A percentile compares a stretch with the other conserved stretches of the same genome.
These are phyloP conservation scores for Secale cereale DNA, from an alignment of 176 grass and related monocot species.

Conservation along the genomic window DNA sequence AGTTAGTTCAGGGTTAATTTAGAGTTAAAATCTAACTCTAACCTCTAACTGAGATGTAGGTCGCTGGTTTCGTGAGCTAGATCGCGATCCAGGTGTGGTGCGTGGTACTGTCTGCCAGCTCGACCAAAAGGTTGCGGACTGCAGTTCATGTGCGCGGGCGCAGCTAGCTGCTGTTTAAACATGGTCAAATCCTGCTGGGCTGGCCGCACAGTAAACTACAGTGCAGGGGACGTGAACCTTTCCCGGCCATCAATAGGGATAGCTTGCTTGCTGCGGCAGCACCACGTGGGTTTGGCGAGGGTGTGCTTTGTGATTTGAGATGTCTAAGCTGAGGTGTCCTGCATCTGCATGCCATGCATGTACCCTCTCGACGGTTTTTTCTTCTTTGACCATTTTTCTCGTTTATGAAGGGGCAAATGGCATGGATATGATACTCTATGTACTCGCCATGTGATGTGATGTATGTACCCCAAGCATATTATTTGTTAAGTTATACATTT, in stretches of 20 bases:
- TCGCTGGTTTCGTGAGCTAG: not conserved
- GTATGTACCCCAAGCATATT: not conserved
- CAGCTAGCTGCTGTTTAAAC: slow-evolving; percentile 8
- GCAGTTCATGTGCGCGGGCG: slow-evolving; percentile 34
- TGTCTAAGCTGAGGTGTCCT: not conserved
- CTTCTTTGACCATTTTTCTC: not conserved
- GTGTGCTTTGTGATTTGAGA: not conserved
- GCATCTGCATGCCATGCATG: not conserved
- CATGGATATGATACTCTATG: not conserved
- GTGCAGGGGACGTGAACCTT: not conserved
- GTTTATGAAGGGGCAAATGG: not conserved
- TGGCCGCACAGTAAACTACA: slow-evolving; percentile 31
- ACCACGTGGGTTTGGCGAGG: slow-evolving; percentile 11
- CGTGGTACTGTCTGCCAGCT: slow-evolving; percentile 14
- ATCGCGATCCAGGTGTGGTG: slow-evolving; percentile 22
- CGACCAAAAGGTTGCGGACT: not conserved
- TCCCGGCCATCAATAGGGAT: not conserved
- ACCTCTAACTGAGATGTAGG: too few relatives aligned
- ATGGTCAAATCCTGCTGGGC: slow-evolving; percentile 22
- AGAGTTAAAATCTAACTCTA: too few relatives aligned
- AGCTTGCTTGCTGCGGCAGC: not conserved
- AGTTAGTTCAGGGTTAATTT: too few relatives aligned
- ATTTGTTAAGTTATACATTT: not conserved
- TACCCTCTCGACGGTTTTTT: not conserved
- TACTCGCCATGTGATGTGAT: slow-evolving; percentile 13